These are phyloP conservation scores for Metschnikowia anglica DNA, from an alignment of 805 yeast genomes.

Conservation along the genomic window DNA sequence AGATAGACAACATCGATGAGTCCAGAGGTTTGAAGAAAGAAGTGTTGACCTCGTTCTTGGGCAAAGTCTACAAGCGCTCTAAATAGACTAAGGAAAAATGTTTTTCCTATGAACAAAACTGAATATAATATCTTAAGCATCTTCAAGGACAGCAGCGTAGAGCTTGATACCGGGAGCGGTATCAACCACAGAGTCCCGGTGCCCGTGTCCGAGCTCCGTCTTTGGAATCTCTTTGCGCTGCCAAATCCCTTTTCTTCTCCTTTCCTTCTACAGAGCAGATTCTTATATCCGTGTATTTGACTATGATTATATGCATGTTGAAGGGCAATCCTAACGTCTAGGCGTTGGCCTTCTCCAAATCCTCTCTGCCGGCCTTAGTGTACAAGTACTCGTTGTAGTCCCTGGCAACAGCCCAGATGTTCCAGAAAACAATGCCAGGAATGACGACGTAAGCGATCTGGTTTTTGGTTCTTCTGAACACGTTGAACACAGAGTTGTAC, in stretches of 20 bases:
- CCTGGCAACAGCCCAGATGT: constrained; percentile 82
- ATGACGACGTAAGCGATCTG: constrained; percentile 75
- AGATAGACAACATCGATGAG: constrained; percentile 79
- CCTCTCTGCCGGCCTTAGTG: constrained; percentile 97
- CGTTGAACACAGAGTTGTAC: constrained; percentile 86
- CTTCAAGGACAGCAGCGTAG: background rate
- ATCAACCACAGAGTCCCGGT: too few species aligned
- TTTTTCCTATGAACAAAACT: background rate
- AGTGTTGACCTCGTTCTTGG: constrained; percentile 80
- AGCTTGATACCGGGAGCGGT: background rate
- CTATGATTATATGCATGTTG: background rate
- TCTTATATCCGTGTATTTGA: constrained; percentile 1
- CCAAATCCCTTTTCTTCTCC: background rate
- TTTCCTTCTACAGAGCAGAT: background rate
- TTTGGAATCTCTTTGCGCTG: background rate
- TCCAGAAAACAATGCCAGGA: constrained; percentile 81
- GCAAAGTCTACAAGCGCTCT: constrained; percentile 90
- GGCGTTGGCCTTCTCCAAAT: constrained; percentile 66
- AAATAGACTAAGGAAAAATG: too few species aligned
- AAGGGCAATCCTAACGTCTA: too few species aligned
- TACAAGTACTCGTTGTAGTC: constrained; percentile 91
- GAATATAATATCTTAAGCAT: background rate
- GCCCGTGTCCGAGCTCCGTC: background rate
- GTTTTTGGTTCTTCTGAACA: constrained; percentile 87
- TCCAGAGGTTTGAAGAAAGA: constrained; percentile 88